phyloP scores from a whole-genome alignment of 2,329 filamentous ascomycete species.

The Penicillium italicum region DNA sequence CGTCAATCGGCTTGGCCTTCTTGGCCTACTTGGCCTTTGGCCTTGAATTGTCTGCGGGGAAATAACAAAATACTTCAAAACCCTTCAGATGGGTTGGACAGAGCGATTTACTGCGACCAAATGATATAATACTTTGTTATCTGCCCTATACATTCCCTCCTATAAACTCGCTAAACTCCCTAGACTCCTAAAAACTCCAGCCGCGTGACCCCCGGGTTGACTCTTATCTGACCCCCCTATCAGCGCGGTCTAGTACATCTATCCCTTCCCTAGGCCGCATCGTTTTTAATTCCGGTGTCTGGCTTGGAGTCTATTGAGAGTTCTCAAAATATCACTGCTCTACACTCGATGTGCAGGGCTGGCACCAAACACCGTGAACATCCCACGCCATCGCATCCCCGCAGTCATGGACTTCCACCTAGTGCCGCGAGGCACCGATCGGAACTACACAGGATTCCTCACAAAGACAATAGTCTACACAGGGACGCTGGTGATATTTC shows the following conservation, averaged over 20 bases:
- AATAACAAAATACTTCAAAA: neutral
- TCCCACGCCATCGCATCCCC: neutral
- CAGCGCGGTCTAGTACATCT: neutral
- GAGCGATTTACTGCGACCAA: constrained; percentile 2
- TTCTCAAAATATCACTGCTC: neutral
- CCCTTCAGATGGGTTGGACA: neutral
- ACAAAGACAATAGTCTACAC: constrained; percentile 50
- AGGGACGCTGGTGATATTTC: constrained; percentile 43
- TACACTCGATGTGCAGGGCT: constrained; percentile 5
- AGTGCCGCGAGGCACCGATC: constrained; percentile 41
- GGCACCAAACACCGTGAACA: neutral
- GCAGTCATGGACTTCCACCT: constrained; percentile 43
- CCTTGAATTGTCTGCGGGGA: constrained; percentile 8
- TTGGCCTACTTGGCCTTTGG: neutral
- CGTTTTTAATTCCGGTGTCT: neutral
- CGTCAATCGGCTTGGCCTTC: neutral
- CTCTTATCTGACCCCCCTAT: neutral
- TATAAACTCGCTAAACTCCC: neutral
- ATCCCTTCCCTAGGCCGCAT: neutral
- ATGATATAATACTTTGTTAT: neutral
- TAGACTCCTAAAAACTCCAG: neutral
- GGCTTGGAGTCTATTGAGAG: neutral
- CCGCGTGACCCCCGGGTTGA: neutral
- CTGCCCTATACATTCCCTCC: neutral
- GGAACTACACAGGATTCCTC: constrained; percentile 48